Evolutionary conservation across 768 basidiomycete species (phyloP).

Genomic region (Amanita polypyramis): DNA sequence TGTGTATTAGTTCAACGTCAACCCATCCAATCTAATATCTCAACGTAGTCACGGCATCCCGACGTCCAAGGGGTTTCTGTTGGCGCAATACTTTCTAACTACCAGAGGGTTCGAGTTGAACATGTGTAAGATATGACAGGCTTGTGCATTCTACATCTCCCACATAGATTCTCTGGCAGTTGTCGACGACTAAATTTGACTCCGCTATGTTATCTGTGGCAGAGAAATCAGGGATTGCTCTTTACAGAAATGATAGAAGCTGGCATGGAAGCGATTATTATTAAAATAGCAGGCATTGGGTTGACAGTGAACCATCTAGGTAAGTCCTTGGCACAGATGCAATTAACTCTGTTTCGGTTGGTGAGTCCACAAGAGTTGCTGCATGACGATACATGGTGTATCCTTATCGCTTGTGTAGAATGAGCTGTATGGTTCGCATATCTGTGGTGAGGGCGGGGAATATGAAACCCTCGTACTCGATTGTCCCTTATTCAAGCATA

Average conservation of each 20-base stretch:
- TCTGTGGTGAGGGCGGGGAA: slow-evolving; percentile 97
- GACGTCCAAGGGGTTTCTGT: slow-evolving; percentile 83
- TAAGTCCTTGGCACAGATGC: slow-evolving; percentile 62
- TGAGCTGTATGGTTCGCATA: slow-evolving; percentile 74
- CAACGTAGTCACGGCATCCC: slow-evolving; percentile 55
- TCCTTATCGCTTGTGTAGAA: slow-evolving; percentile 36
- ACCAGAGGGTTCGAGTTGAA: slow-evolving; percentile 93
- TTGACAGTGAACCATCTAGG: slow-evolving; percentile 71
- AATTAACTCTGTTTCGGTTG: slow-evolving; percentile 59
- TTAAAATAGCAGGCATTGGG: slow-evolving; percentile 96
- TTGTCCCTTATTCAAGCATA: slow-evolving; percentile 76
- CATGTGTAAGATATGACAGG: slow-evolving; percentile 62
- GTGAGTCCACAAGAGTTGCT: slow-evolving; percentile 27
- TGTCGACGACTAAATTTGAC: slow-evolving; percentile 75
- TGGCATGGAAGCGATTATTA: slow-evolving; percentile 73
- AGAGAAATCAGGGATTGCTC: slow-evolving; percentile 78
- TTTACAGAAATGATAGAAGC: slow-evolving; percentile 78
- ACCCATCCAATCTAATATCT: slow-evolving; percentile 5
- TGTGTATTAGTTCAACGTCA: slow-evolving; percentile 6
- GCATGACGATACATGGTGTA: too few species aligned
- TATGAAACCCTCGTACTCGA: slow-evolving; percentile 92
- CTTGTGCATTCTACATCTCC: neutral
- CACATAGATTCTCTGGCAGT: slow-evolving; percentile 24
- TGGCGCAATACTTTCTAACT: slow-evolving; percentile 95
- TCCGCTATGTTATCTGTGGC: slow-evolving; percentile 88